Percentiles rank a stretch among this genome's conserved stretches.
These are phyloP conservation scores for Tolypocladium nubicola DNA, from an alignment of 2,329 filamentous ascomycete species.

Conservation along the genomic window DNA sequence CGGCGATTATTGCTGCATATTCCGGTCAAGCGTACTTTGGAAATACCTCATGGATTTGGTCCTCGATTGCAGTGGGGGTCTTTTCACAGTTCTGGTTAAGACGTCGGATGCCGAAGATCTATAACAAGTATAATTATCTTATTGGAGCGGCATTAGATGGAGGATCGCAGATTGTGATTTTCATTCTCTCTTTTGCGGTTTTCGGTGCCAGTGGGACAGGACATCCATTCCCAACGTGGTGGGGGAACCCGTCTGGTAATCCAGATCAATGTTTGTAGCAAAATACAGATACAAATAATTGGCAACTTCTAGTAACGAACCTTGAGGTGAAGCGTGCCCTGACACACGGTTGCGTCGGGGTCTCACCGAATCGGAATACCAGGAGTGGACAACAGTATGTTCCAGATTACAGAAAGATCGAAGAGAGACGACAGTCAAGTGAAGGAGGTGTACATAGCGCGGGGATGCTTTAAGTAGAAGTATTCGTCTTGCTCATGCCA, in stretches of 20 bases:
- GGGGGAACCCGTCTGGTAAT: constrained; percentile 8
- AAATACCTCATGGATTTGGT: constrained; percentile 22
- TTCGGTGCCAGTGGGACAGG: constrained; percentile 11
- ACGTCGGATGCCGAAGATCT: constrained; percentile 10
- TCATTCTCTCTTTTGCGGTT: constrained; percentile 15
- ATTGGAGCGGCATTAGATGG: constrained; percentile 16
- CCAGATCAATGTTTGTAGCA: constrained; percentile 7
- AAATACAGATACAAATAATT: background rate
- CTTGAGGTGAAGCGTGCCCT: too few species aligned
- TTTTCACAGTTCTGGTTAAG: constrained; percentile 17
- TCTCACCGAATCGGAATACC: too few species aligned
- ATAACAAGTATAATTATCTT: constrained; percentile 17
- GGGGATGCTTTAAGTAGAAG: too few species aligned
- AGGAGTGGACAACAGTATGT: too few species aligned
- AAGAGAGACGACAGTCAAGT: too few species aligned
- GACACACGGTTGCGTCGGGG: too few species aligned
- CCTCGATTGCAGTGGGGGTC: constrained; percentile 21
- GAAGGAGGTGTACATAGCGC: too few species aligned
- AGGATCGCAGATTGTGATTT: constrained; percentile 15
- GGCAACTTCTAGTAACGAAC: too few species aligned
- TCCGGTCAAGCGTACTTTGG: constrained; percentile 28
- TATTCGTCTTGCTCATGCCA: too few species aligned
- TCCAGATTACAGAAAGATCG: too few species aligned
- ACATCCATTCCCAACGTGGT: constrained; percentile 10
- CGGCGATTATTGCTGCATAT: constrained; percentile 25